These are phyloP conservation scores for Penicillium frequentans DNA, from an alignment of 2,329 filamentous ascomycete genomes.

Conservation along the genomic window DNA sequence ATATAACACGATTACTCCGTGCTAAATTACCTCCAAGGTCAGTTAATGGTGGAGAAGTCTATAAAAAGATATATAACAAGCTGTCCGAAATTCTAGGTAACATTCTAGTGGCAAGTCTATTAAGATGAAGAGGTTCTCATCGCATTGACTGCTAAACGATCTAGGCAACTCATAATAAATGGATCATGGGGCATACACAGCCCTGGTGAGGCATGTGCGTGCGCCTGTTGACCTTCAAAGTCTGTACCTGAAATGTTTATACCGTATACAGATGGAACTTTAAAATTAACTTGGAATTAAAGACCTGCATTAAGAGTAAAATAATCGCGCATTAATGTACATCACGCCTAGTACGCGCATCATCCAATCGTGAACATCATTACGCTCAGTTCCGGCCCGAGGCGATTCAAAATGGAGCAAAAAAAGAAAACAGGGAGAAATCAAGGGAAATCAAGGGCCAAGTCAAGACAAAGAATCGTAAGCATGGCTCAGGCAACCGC, in stretches of 20 bases:
- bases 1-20: no score
- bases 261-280: not conserved
- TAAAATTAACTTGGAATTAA: not conserved
- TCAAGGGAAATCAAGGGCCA: not conserved
- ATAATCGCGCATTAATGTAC: slow-evolving; percentile 6
- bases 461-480: not conserved
- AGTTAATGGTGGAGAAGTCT: no score
- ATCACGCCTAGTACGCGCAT: slow-evolving; percentile 1
- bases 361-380: slow-evolving; percentile 18
- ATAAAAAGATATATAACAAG: no score
- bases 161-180: no score
- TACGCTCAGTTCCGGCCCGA: slow-evolving; percentile 19
- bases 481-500: slow-evolving; percentile 2
- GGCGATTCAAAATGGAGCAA: not conserved
- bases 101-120: no score
- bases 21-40: no score
- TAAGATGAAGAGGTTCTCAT: no score
- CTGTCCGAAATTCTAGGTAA: no score
- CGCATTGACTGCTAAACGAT: no score
- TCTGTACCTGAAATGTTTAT: not conserved
- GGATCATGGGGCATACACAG: no score
- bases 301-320: not conserved
- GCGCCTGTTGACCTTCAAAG: no score
- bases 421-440: not conserved
- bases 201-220: no score